phyloP scores from a whole-genome alignment of 345 rosid species.

The Pistacia vera region DNA sequence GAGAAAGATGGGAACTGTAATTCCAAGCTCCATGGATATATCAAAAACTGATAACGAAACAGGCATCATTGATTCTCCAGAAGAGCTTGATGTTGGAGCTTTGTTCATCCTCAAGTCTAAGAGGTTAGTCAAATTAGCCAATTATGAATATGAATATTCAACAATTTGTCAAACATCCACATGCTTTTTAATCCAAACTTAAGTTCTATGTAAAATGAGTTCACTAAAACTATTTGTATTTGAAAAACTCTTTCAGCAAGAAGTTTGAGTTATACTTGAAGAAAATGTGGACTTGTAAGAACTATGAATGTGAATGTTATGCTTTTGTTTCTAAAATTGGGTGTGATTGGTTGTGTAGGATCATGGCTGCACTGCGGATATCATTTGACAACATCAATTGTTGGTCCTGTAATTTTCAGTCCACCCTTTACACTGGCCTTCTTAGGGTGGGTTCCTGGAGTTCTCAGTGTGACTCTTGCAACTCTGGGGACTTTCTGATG shows the following conservation, averaged over 20 bases:
- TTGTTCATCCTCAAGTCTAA: constrained; percentile 37
- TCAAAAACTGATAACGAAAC: constrained; percentile 19
- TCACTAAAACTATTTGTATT: too few relatives aligned
- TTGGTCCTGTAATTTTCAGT: constrained; percentile 34
- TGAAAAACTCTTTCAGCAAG: too few relatives aligned
- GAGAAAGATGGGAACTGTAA: constrained; percentile 20
- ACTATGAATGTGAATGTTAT: too few relatives aligned
- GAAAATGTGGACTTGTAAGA: too few relatives aligned
- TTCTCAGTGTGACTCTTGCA: constrained; percentile 17
- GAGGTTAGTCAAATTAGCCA: constrained; percentile 9
- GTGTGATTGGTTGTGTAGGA: constrained; percentile 16
- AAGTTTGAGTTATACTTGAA: too few relatives aligned
- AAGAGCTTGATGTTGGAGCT: constrained; percentile 43
- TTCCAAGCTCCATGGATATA: constrained; percentile 20
- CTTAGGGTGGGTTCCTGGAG: constrained; percentile 38
- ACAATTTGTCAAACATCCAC: too few relatives aligned
- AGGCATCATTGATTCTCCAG: neutral
- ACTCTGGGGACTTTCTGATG: constrained; percentile 22
- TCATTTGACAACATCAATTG: constrained; percentile 47
- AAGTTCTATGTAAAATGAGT: too few relatives aligned
- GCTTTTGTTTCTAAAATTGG: too few relatives aligned
- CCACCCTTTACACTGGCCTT: constrained; percentile 39
- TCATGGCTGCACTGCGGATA: constrained; percentile 45
- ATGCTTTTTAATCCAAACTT: too few relatives aligned
- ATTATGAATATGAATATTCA: too few relatives aligned